Evolutionary conservation across 352 stramenopile species (phyloP).

Genomic region (Globisporangium camurandrum): DNA sequence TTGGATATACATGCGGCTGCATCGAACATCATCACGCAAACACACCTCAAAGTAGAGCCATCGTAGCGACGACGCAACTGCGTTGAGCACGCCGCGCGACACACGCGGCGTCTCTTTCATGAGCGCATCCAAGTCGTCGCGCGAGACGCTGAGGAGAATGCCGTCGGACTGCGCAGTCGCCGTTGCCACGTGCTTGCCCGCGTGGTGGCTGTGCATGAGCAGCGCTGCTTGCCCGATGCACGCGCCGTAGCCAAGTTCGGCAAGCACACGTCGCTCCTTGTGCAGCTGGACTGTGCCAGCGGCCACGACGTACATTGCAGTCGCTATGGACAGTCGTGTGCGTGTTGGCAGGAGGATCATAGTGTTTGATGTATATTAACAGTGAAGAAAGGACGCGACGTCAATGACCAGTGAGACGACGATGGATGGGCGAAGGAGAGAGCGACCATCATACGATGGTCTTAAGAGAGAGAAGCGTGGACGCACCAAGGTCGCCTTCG

Average conservation of each 20-base stretch:
- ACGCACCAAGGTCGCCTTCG: constrained; percentile 54
- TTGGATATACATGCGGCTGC: too few species aligned
- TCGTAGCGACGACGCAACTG: constrained; percentile 62
- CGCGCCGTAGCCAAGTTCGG: constrained; percentile 56
- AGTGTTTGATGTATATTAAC: too few species aligned
- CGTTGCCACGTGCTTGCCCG: constrained; percentile 63
- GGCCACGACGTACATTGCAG: constrained; percentile 73
- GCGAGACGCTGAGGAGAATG: constrained; percentile 65
- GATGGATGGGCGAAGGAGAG: too few species aligned
- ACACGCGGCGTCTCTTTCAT: constrained; percentile 68
- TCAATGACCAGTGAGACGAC: too few species aligned
- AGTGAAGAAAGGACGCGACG: too few species aligned
- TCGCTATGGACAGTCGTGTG: constrained; percentile 24
- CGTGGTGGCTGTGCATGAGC: constrained; percentile 50
- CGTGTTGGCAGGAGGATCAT: not conserved
- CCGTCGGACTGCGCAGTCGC: constrained; percentile 62
- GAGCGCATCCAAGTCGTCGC: constrained; percentile 54
- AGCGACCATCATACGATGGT: not conserved
- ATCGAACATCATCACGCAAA: not conserved
- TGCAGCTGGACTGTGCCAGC: constrained; percentile 68
- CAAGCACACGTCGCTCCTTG: constrained; percentile 57
- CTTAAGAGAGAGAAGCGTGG: not conserved
- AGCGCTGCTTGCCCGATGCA: constrained; percentile 75
- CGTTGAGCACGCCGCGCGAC: constrained; percentile 70
- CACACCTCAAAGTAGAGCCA: constrained; percentile 76